A percentile compares a stretch with the other conserved stretches of the same genome.
Conservation (phyloP, 805 yeast genomes). For the Metschnikowia henanensis region DNA sequence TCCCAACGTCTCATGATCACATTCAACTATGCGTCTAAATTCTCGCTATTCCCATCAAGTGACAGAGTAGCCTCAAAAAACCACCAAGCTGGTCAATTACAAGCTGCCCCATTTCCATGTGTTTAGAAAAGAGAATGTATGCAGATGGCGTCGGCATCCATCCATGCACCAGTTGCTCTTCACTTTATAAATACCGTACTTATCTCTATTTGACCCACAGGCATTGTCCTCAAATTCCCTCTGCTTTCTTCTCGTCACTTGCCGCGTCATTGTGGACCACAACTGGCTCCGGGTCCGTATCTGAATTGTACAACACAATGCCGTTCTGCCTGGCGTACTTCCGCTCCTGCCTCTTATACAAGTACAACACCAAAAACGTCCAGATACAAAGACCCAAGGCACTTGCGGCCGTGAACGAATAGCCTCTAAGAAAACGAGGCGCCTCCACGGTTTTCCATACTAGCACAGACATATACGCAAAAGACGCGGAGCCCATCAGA, state of each 20-base stretch:
- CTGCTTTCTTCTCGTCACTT: constrained; percentile 1
- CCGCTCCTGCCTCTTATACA: constrained; percentile 39
- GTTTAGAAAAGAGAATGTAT: too few relatives aligned
- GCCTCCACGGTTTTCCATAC: constrained; percentile 60
- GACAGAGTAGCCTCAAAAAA: too few relatives aligned
- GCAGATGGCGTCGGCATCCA: too few relatives aligned
- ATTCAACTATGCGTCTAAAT: too few relatives aligned
- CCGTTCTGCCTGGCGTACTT: constrained; percentile 36
- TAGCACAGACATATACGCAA: constrained; percentile 49
- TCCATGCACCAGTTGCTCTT: too few relatives aligned
- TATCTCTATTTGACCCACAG: too few relatives aligned
- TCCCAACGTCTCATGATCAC: too few relatives aligned
- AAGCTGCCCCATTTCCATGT: too few relatives aligned
- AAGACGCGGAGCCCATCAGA: constrained; percentile 51
- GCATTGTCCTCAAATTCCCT: too few relatives aligned
- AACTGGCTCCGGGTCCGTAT: constrained; percentile 20
- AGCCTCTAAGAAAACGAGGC: constrained; percentile 57
- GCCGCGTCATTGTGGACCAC: constrained; percentile 10
- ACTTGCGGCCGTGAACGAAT: constrained; percentile 46
- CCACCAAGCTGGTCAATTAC: too few relatives aligned
- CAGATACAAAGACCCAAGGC: constrained; percentile 47
- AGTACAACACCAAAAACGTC: constrained; percentile 53
- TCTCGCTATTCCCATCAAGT: too few relatives aligned
- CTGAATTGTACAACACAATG: constrained; percentile 30
- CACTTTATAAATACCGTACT: too few relatives aligned